Evolutionary conservation across 208 protist genomes (phyloP).

Genomic region (Entamoeba histolytica): DNA sequence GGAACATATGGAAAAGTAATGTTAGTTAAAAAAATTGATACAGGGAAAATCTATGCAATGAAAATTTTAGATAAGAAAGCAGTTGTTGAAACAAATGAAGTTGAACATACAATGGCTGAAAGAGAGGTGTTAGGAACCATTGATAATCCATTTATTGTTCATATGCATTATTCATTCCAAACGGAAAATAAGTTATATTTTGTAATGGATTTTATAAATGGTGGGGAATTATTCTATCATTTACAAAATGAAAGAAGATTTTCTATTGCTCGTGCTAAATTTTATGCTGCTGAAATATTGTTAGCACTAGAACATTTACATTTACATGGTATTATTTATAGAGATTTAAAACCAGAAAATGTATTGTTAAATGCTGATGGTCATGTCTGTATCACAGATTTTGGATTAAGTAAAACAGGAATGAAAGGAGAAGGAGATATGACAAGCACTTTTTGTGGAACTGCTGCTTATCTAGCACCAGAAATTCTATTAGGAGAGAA

Average conservation of each 20-base stretch:
- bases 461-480: conserved; percentile 42
- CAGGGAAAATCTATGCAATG: conserved; percentile 44
- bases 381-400: conserved; percentile 20
- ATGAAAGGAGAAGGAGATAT: not conserved
- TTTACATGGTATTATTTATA: conserved; percentile 12
- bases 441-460: conserved; percentile 22
- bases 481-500: conserved; percentile 66
- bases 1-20: conserved; percentile 32
- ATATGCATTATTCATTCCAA: conserved; percentile 45
- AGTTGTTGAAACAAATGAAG: conserved; percentile 31
- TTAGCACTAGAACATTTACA: conserved; percentile 42
- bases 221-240: conserved; percentile 41
- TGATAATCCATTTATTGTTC: conserved; percentile 39
- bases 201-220: conserved; percentile 43
- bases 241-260: conserved; percentile 23
- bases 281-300: conserved; percentile 41
- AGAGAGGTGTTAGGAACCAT: conserved; percentile 27
- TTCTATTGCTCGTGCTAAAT: not conserved
- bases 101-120: conserved; percentile 30
- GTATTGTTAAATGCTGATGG: conserved; percentile 13
- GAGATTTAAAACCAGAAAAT: conserved; percentile 28
- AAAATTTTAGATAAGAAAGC: conserved; percentile 40
- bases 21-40: conserved; percentile 38
- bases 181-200: conserved; percentile 41
- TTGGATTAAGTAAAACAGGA: conserved; percentile 13